Conservation (phyloP, 192 early-diverging fungal genomes). For the Funneliformis mosseae region DNA sequence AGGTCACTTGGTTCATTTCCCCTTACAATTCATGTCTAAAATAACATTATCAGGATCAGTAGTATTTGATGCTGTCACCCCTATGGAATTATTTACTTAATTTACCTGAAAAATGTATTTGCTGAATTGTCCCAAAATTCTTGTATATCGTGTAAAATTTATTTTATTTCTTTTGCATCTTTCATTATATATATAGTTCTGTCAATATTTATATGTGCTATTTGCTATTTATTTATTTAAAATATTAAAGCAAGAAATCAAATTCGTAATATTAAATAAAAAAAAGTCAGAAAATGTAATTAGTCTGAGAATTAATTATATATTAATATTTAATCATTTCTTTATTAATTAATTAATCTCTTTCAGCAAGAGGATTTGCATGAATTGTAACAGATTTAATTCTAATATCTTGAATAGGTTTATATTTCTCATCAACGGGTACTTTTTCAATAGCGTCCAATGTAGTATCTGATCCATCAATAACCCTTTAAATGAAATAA, state of each 20-base stretch:
- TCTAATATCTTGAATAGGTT: slow-evolving; percentile 77
- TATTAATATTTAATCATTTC: too few relatives aligned
- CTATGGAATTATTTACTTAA: slow-evolving; percentile 61
- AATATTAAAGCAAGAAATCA: too few relatives aligned
- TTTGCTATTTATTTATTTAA: too few relatives aligned
- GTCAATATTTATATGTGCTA: too few relatives aligned
- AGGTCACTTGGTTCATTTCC: slow-evolving; percentile 46
- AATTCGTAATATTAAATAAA: too few relatives aligned
- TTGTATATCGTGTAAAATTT: too few relatives aligned
- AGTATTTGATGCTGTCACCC: slow-evolving; percentile 51
- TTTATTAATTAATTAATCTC: slow-evolving; percentile 35
- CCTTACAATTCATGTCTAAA: slow-evolving; percentile 41
- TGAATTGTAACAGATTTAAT: slow-evolving; percentile 83
- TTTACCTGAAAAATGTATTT: too few relatives aligned
- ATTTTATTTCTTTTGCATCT: background rate
- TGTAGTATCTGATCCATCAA: slow-evolving; percentile 82
- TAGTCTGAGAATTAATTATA: too few relatives aligned
- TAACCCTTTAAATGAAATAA: slow-evolving; percentile 58
- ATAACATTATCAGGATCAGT: slow-evolving; percentile 36
- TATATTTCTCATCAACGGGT: slow-evolving; percentile 80
- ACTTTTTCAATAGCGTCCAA: slow-evolving; percentile 86
- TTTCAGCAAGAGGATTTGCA: slow-evolving; percentile 92
- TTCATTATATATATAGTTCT: background rate
- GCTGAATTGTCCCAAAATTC: too few relatives aligned
- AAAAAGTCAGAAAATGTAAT: too few relatives aligned